Evolutionary conservation across 441 rosid genomes (phyloP).

Genomic region (Adansonia rubrostipa): DNA sequence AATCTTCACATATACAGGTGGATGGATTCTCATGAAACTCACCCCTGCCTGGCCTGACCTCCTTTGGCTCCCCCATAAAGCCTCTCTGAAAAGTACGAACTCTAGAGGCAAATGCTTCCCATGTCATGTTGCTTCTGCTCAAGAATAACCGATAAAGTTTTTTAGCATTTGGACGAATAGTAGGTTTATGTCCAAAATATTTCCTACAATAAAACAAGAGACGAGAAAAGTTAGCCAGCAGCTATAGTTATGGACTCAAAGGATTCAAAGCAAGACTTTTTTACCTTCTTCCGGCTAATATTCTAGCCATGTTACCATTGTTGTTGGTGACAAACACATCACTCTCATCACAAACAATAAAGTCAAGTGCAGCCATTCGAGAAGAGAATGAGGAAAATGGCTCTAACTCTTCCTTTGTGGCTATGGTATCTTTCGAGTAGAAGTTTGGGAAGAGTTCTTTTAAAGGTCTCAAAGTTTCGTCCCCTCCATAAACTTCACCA

Average conservation of each 20-base stretch:
- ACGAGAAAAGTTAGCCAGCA: conserved; percentile 29
- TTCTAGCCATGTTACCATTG: conserved; percentile 98
- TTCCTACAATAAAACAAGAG: conserved; percentile 53
- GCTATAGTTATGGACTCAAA: conserved; percentile 20
- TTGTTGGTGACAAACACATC: conserved; percentile 95
- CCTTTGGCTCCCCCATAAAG: conserved; percentile 97
- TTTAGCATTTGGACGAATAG: conserved; percentile 93
- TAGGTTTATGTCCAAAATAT: conserved; percentile 95
- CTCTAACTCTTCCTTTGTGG: conserved; percentile 75
- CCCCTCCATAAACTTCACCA: conserved; percentile 93
- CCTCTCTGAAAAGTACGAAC: conserved; percentile 80
- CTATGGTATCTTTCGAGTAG: conserved; percentile 81
- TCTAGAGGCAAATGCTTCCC: conserved; percentile 87
- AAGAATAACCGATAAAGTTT: conserved; percentile 75
- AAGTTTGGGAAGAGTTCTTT: conserved; percentile 90
- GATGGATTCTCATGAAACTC: conserved; percentile 98
- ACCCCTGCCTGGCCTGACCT: conserved; percentile 90
- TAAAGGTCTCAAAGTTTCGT: conserved; percentile 80
- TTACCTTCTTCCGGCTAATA: conserved; percentile 94
- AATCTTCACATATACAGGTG: conserved; percentile 79
- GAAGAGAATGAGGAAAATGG: conserved; percentile 83
- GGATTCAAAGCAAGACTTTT: conserved; percentile 13
- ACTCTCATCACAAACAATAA: conserved; percentile 94
- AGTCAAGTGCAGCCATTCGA: conserved; percentile 98
- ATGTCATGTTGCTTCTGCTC: conserved; percentile 65